Conservation (phyloP, 345 rosid species). For the Camelina sativa region DNA sequence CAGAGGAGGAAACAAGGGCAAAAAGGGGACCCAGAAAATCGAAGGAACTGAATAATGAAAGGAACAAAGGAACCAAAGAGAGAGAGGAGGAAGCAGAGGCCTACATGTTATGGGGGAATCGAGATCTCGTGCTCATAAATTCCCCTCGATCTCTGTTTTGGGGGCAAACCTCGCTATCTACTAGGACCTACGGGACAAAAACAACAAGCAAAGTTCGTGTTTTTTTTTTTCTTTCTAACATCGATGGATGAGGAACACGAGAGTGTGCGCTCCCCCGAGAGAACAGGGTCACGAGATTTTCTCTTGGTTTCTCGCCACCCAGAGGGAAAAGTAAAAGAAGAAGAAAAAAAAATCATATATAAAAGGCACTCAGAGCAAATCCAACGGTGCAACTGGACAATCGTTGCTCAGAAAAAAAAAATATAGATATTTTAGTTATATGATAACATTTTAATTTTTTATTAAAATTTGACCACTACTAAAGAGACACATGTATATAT, state of each 20-base stretch:
- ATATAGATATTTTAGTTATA: no score
- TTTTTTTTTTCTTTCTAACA: not conserved
- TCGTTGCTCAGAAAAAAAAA: no score
- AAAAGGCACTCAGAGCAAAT: slow-evolving; percentile 36
- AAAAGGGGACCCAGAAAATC: slow-evolving; percentile 39
- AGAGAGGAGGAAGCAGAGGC: slow-evolving; percentile 34
- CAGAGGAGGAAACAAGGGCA: slow-evolving; percentile 15
- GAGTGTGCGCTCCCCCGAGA: slow-evolving; percentile 38
- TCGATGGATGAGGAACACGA: slow-evolving; percentile 24
- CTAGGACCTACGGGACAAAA: slow-evolving; percentile 41
- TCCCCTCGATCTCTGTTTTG: slow-evolving; percentile 41
- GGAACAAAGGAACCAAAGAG: slow-evolving; percentile 34
- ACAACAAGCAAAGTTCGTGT: not conserved
- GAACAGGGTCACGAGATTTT: slow-evolving; percentile 43
- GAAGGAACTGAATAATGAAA: slow-evolving; percentile 19
- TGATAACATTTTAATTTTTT: no score
- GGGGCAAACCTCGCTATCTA: slow-evolving; percentile 46
- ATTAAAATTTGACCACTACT: no score
- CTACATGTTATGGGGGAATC: slow-evolving; percentile 56
- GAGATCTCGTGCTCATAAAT: slow-evolving; percentile 90
- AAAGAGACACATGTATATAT: no score
- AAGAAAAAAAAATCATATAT: not conserved
- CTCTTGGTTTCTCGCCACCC: slow-evolving; percentile 41
- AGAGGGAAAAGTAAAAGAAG: not conserved
- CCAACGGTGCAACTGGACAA: no score